Evolutionary conservation across 352 stramenopile species (phyloP).

Genomic region (Pythium graminicola): DNA sequence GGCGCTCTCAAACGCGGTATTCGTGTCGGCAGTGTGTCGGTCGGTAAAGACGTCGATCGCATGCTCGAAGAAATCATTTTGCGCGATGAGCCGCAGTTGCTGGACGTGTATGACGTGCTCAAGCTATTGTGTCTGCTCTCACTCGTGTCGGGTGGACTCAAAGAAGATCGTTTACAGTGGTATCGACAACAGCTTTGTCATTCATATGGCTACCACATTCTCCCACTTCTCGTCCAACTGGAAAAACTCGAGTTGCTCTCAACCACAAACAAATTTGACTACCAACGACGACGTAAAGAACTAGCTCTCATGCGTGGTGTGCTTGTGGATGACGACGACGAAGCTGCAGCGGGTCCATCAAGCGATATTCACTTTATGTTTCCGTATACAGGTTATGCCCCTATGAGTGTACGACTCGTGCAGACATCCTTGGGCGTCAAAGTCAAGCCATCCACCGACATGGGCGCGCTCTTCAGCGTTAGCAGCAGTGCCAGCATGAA

Average conservation of each 20-base stretch:
- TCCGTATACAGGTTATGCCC: conserved; percentile 76
- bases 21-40: conserved; percentile 8
- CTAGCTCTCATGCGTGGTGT: conserved; percentile 20
- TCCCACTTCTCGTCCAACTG: conserved; percentile 62
- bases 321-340: conserved; percentile 2
- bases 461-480: conserved; percentile 4
- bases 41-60: conserved; percentile 54
- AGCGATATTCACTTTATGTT: conserved; percentile 84
- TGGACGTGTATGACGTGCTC: conserved; percentile 66
- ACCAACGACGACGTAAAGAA: conserved; percentile 26
- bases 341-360: neutral
- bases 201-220: conserved; percentile 67
- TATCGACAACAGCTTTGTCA: conserved; percentile 76
- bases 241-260: conserved; percentile 68
- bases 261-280: conserved; percentile 56
- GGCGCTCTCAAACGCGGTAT: conserved; percentile 30
- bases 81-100: conserved; percentile 46
- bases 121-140: conserved; percentile 74
- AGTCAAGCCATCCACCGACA: conserved; percentile 33
- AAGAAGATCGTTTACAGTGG: conserved; percentile 47
- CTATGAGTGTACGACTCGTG: conserved; percentile 74
- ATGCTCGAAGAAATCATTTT: conserved; percentile 69
- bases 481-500: conserved; percentile 12
- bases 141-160: conserved; percentile 59
- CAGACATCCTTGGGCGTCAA: conserved; percentile 70